Evolutionary conservation across 345 rosid genomes (phyloP).

Genomic region (Hypericum perforatum): DNA sequence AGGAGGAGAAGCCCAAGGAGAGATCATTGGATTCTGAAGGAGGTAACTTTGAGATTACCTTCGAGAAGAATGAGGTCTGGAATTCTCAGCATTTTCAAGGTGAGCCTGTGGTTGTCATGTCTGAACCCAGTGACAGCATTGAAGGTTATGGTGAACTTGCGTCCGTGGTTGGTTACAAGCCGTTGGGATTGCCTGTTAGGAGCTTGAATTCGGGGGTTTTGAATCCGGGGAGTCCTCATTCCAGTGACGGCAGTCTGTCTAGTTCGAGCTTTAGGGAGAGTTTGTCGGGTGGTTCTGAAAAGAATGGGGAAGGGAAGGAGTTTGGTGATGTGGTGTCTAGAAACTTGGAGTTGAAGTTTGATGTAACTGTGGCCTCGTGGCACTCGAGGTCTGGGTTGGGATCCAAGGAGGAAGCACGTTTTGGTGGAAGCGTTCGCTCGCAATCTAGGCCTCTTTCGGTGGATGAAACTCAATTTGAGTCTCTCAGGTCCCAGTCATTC

Average conservation of each 20-base stretch:
- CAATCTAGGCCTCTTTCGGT: slow-evolving; percentile 51
- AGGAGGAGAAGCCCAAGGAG: slow-evolving; percentile 14
- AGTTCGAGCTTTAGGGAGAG: slow-evolving; percentile 15
- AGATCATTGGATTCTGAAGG: slow-evolving; percentile 18
- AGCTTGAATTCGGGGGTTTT: slow-evolving; percentile 41
- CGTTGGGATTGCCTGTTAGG: slow-evolving; percentile 76
- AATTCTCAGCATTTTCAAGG: slow-evolving; percentile 46
- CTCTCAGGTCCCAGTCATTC: slow-evolving; percentile 33
- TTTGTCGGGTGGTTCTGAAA: slow-evolving; percentile 16
- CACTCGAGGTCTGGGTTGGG: slow-evolving; percentile 33
- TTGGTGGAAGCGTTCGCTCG: slow-evolving; percentile 13
- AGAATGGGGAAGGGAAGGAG: slow-evolving; percentile 13
- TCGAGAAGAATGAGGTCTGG: slow-evolving; percentile 37
- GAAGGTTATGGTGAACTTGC: slow-evolving; percentile 20
- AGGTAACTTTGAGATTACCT: slow-evolving; percentile 12
- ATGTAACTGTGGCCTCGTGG: slow-evolving; percentile 27
- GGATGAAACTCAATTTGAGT: slow-evolving; percentile 45
- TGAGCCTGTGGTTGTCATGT: slow-evolving; percentile 44
- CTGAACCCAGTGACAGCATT: slow-evolving; percentile 37
- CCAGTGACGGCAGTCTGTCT: slow-evolving; percentile 26
- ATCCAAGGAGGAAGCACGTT: slow-evolving; percentile 20
- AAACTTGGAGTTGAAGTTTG: slow-evolving; percentile 27
- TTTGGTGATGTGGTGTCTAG: slow-evolving; percentile 23
- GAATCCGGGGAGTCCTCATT: slow-evolving; percentile 13
- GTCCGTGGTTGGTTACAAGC: slow-evolving; percentile 19